These are phyloP conservation scores for Nothopassalora personata DNA, from an alignment of 2,329 filamentous ascomycete genomes.

Conservation along the genomic window DNA sequence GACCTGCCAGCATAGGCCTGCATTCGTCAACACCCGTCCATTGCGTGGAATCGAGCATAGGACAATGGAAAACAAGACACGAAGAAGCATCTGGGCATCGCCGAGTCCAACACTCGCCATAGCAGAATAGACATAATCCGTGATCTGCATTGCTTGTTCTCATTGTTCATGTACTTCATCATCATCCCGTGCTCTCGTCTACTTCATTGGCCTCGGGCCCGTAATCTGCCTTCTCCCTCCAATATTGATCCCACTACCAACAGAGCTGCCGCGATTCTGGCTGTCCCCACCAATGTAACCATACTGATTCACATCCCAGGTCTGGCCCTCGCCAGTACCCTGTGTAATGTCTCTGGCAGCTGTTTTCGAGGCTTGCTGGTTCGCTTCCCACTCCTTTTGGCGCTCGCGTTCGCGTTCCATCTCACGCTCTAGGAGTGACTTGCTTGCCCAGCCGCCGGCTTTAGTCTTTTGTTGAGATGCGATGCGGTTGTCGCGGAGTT, in stretches of 20 bases:
- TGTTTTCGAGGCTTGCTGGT: conserved; percentile 60
- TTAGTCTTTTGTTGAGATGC: conserved; percentile 58
- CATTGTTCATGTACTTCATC: neutral
- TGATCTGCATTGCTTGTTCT: neutral
- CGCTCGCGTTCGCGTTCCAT: conserved; percentile 75
- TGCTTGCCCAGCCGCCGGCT: conserved; percentile 58
- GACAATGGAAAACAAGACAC: neutral
- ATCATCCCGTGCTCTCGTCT: neutral
- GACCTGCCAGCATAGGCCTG: neutral
- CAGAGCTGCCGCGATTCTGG: conserved; percentile 59
- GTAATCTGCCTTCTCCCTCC: conserved; percentile 70
- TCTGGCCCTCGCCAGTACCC: conserved; percentile 61
- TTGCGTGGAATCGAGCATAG: neutral
- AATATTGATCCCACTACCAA: conserved; percentile 58
- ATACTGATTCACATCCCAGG: conserved; percentile 73
- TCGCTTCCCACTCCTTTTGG: conserved; percentile 74
- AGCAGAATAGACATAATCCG: neutral
- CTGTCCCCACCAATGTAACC: conserved; percentile 71
- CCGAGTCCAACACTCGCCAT: neutral
- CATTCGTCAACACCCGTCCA: neutral
- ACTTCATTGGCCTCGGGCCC: conserved; percentile 64
- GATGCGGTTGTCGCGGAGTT: conserved; percentile 56
- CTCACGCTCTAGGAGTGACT: conserved; percentile 69
- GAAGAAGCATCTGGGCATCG: neutral
- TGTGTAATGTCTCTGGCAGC: conserved; percentile 52